Evolutionary conservation across 2,329 filamentous ascomycete genomes (phyloP), one percentile per base, ranked within the genome.

Genomic region (Aphanocladium album): DNA sequence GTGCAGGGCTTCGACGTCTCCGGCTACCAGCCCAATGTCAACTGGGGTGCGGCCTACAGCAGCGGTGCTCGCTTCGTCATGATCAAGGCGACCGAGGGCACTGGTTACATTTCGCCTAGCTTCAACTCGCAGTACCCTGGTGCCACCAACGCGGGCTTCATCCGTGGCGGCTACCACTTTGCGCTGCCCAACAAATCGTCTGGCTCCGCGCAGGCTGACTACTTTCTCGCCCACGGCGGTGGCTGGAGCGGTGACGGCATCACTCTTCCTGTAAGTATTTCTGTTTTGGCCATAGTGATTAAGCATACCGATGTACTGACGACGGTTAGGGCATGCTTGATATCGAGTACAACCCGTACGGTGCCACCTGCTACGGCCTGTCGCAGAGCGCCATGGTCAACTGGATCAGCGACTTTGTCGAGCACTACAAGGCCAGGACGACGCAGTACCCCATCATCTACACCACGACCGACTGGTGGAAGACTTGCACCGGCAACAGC

Each of bases 121-220:
- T 84, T 84, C 72, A 76, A 72, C 62, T 68, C 64, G 33, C 80
- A 84, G 66, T 83, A 83, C 69, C 71, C 63, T 2, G 75, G 75
- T 27, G 80, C 81, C 37, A 83, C 80, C 49, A 72, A 72, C 8
- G 80, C 80, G 3, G 77, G 77, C 27, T 71, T 85, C 62, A 79
- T 84, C 68, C 80, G 81, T 23, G 82, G 82, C 53, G 81, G 76
- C 39, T 84, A 84, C 67, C 82, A 85, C 74, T 83, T 83, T 64
- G 82, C 82, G 7, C 76, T 76, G 39, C 81, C 80, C 0, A 74
- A 70, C 54, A 66, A 67, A n/a, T 76, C 75, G 64, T 73, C 76
- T 4, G 80, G 78, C 17, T 71, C 77, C 5, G 68, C 70, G 0
- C 81, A 85, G 66, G 82, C 82, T 8, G 71, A 75, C 12, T 83